These are phyloP conservation scores for Apiotrichum gracile DNA, from an alignment of 1,284 basidiomycete genomes.

Conservation along the genomic window DNA sequence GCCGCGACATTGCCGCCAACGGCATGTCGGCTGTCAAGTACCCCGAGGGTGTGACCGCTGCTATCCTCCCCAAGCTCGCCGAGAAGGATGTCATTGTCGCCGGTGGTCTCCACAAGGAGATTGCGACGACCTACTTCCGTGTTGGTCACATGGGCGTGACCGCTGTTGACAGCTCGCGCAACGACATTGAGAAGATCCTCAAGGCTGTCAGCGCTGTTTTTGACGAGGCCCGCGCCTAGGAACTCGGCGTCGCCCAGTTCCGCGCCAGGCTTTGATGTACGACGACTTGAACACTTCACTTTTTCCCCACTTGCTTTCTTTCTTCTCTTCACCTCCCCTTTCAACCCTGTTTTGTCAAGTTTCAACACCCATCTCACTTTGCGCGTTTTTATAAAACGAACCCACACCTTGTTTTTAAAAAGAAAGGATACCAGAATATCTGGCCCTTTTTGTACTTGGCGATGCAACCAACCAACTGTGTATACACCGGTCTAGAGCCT, in stretches of 20 bases:
- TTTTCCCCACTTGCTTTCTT: background rate
- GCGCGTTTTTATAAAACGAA: too few relatives aligned
- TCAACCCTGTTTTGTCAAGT: background rate
- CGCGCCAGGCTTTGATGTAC: background rate
- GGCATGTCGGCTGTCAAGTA: slow-evolving; percentile 84
- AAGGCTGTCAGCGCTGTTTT: slow-evolving; percentile 58
- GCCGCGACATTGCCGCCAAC: slow-evolving; percentile 67
- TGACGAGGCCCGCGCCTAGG: slow-evolving; percentile 37
- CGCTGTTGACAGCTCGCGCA: slow-evolving; percentile 62
- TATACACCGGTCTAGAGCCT: background rate
- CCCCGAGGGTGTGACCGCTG: slow-evolving; percentile 66
- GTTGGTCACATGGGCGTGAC: slow-evolving; percentile 82
- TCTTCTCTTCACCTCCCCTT: background rate
- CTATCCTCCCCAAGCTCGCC: slow-evolving; percentile 57
- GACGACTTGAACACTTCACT: background rate
- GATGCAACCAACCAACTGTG: background rate
- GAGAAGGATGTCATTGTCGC: slow-evolving; percentile 72
- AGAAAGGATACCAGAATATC: background rate
- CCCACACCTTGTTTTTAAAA: background rate
- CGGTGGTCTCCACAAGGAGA: slow-evolving; percentile 78
- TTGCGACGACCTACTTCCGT: slow-evolving; percentile 63
- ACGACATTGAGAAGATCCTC: slow-evolving; percentile 72
- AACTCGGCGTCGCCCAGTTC: slow-evolving; percentile 1
- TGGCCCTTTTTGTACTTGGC: background rate
- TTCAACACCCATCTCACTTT: background rate